phyloP scores from a whole-genome alignment of 192 early-diverging fungal species.

The Entomortierella parvispora region DNA sequence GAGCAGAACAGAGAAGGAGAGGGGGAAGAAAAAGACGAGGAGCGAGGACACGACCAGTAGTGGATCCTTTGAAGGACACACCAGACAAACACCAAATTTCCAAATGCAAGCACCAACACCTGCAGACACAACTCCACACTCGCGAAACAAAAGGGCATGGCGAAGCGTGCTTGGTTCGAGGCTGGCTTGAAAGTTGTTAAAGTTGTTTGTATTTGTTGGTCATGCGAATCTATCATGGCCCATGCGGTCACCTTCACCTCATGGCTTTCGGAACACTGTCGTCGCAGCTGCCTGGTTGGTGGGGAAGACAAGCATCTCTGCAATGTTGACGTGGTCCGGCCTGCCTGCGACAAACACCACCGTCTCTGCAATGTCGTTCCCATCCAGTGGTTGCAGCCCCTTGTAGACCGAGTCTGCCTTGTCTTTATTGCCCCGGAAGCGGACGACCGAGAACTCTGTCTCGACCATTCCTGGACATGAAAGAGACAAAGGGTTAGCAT shows the following conservation, averaged over 20 bases:
- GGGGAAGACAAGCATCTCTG: constrained; percentile 63
- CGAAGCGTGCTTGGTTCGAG: too few relatives aligned
- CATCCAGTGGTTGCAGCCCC: constrained; percentile 55
- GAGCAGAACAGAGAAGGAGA: neutral
- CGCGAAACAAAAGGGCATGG: too few relatives aligned
- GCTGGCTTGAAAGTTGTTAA: too few relatives aligned
- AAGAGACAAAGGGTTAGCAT: neutral
- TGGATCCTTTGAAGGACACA: too few relatives aligned
- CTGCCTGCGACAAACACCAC: constrained; percentile 84
- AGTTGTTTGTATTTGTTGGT: neutral
- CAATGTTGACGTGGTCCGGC: constrained; percentile 79
- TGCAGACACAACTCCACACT: too few relatives aligned
- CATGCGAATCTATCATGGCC: constrained; percentile 8
- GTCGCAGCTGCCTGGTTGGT: constrained; percentile 51
- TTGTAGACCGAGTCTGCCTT: constrained; percentile 81
- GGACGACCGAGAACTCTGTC: constrained; percentile 90
- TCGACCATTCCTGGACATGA: constrained; percentile 69
- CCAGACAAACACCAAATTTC: too few relatives aligned
- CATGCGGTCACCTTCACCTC: neutral
- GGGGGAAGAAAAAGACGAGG: neutral
- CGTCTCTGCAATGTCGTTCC: constrained; percentile 63
- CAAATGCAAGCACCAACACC: too few relatives aligned
- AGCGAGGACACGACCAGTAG: too few relatives aligned
- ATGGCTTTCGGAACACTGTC: constrained; percentile 36
- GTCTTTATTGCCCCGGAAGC: constrained; percentile 73